A percentile compares a stretch with the other conserved stretches of the same genome.
phyloP scores from a whole-genome alignment of 1,139 yeast genomes.

The Scheffersomyces illinoinensis region DNA sequence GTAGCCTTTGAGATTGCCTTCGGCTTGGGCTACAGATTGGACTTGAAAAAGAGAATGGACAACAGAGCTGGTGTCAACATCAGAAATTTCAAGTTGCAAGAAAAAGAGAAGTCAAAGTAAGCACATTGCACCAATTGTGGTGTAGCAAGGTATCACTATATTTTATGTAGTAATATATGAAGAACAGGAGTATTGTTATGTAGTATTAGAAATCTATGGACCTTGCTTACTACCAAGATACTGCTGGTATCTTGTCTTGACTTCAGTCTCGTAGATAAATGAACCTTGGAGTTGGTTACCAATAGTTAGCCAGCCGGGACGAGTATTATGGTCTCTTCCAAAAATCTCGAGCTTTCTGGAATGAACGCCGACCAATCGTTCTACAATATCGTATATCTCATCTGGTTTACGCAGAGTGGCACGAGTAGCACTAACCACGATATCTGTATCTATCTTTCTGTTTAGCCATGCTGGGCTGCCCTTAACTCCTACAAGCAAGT shows the following conservation, averaged over 20 bases:
- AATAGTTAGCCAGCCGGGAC: conserved; percentile 91
- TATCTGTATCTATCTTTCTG: conserved; percentile 66
- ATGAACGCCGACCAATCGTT: conserved; percentile 73
- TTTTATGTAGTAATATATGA: not conserved
- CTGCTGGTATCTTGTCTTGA: conserved; percentile 37
- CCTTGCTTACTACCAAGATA: conserved; percentile 8
- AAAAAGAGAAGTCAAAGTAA: conserved; percentile 5
- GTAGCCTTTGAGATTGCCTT: conserved; percentile 79
- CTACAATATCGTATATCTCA: conserved; percentile 83
- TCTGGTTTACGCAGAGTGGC: conserved; percentile 93
- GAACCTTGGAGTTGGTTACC: conserved; percentile 78
- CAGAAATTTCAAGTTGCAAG: conserved; percentile 21
- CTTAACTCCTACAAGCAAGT: conserved; percentile 78
- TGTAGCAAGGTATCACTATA: not conserved
- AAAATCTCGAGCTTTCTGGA: conserved; percentile 83
- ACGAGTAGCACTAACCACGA: conserved; percentile 78
- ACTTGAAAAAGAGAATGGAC: conserved; percentile 57
- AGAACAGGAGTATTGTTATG: not conserved
- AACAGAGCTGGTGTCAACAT: conserved; percentile 44
- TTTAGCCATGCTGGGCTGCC: conserved; percentile 80
- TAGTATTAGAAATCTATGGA: not conserved
- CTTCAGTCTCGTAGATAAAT: conserved; percentile 59
- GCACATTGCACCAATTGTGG: not conserved
- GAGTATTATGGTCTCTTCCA: conserved; percentile 80
- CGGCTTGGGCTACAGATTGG: conserved; percentile 58